phyloP scores from a whole-genome alignment of 169 alveolate genomes.

The Plasmodium malariae region DNA sequence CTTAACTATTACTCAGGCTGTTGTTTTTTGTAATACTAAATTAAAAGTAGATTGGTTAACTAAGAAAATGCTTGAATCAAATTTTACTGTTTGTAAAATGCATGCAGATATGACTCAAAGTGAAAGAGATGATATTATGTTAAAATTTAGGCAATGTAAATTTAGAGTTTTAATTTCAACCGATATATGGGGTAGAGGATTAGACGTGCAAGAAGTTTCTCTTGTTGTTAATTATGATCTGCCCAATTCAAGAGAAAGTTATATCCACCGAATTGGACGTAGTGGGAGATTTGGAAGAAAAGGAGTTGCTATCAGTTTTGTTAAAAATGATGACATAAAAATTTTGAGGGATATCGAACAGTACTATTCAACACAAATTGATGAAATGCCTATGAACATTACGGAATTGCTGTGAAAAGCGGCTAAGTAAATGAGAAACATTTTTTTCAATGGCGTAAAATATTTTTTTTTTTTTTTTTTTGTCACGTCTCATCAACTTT shows the following conservation, averaged over 20 bases:
- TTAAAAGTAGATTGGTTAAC: conserved; percentile 96
- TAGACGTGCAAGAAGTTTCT: conserved; percentile 98
- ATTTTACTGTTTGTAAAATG: conserved; percentile 97
- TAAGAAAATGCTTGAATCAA: conserved; percentile 95
- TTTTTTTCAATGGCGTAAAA: too few species aligned
- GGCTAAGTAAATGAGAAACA: too few species aligned
- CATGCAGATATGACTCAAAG: conserved; percentile 99
- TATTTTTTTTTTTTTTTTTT: too few species aligned
- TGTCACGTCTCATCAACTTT: too few species aligned
- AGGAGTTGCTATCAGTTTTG: conserved; percentile 99
- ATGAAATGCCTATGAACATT: conserved; percentile 98
- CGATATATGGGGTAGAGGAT: conserved; percentile 99
- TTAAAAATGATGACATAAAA: conserved; percentile 95
- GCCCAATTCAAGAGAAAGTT: conserved; percentile 97
- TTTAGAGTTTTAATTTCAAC: conserved; percentile 99
- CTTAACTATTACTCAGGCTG: conserved; percentile 97
- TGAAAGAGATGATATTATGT: conserved; percentile 97
- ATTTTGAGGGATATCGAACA: conserved; percentile 96
- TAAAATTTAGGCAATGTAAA: conserved; percentile 98
- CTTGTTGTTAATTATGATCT: conserved; percentile 99
- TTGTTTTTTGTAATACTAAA: conserved; percentile 98
- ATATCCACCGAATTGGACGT: conserved; percentile 99
- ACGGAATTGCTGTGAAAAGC: conserved; percentile 83
- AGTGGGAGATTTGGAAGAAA: conserved; percentile 99
- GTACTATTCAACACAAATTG: conserved; percentile 98